Evolutionary conservation across 1,284 basidiomycete species (phyloP).

Genomic region (Exobasidium cylindrosporum): DNA sequence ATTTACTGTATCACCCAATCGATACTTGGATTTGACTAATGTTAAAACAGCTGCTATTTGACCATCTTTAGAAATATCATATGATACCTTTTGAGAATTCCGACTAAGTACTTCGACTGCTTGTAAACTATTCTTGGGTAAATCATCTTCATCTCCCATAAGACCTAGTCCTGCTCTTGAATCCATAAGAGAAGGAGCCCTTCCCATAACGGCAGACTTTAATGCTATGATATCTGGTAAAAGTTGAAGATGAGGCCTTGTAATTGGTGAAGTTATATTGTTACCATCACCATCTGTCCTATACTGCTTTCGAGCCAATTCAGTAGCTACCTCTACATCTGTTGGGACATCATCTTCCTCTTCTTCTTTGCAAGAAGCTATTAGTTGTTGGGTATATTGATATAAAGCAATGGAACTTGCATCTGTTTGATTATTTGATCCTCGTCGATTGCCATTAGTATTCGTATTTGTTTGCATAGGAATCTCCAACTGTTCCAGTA

Average conservation of each 20-base stretch:
- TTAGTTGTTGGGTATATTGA: constrained; percentile 4
- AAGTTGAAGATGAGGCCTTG: neutral
- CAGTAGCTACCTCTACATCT: constrained; percentile 13
- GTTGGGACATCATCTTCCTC: constrained; percentile 17
- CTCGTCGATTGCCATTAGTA: neutral
- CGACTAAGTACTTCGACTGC: constrained; percentile 82
- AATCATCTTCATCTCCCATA: constrained; percentile 57
- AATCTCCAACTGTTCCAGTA: neutral
- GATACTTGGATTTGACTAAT: constrained; percentile 40
- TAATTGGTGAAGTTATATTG: constrained; percentile 1
- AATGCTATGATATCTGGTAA: neutral
- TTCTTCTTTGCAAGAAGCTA: constrained; percentile 11
- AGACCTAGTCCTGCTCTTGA: neutral
- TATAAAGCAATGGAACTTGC: neutral
- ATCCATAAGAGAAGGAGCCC: neutral
- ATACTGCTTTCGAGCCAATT: neutral
- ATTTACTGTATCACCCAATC: constrained; percentile 50
- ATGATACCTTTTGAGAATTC: constrained; percentile 69
- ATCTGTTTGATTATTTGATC: neutral
- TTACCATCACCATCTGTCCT: neutral
- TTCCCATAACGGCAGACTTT: neutral
- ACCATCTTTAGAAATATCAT: constrained; percentile 53
- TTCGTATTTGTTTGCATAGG: constrained; percentile 17
- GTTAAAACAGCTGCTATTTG: constrained; percentile 49
- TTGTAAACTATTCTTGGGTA: constrained; percentile 59